Conservation (phyloP, 345 rosid genomes). For the Hibiscus mutabilis region DNA sequence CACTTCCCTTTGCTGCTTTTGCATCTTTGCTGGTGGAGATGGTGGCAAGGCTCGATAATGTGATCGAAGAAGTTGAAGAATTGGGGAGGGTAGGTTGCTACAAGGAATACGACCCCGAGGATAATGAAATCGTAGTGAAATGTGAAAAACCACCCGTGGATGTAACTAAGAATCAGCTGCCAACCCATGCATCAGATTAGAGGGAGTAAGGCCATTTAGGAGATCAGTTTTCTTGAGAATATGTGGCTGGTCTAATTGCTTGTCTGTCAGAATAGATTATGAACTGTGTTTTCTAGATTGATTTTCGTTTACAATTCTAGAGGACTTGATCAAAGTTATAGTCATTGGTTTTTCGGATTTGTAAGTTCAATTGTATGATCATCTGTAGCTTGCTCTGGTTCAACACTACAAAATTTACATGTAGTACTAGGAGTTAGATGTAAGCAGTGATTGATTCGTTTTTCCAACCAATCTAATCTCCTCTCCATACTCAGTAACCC, state of each 20-base stretch:
- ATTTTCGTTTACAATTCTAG: background rate
- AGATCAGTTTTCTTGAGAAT: background rate
- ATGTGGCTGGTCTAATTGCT: background rate
- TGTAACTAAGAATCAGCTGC: constrained; percentile 7
- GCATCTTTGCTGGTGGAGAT: constrained; percentile 68
- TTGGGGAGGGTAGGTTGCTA: constrained; percentile 55
- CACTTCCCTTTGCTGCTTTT: constrained; percentile 87
- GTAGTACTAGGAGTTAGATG: too few relatives aligned
- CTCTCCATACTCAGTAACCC: too few relatives aligned
- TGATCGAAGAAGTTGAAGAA: constrained; percentile 67
- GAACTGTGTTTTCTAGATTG: background rate
- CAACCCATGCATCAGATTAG: constrained; percentile 2
- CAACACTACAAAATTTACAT: too few relatives aligned
- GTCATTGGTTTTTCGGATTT: too few relatives aligned
- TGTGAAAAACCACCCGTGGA: background rate
- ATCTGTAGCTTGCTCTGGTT: too few relatives aligned
- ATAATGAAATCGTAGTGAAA: background rate
- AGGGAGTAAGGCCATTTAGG: background rate
- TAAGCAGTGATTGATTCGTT: too few relatives aligned
- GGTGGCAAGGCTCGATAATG: constrained; percentile 66
- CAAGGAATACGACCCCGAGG: constrained; percentile 47
- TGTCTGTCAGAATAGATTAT: background rate
- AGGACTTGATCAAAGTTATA: too few relatives aligned
- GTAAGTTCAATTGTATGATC: too few relatives aligned
- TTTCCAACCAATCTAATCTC: too few relatives aligned